Evolutionary conservation across 139 green algal species (phyloP).

Genomic region (Bryopsis sp.): DNA sequence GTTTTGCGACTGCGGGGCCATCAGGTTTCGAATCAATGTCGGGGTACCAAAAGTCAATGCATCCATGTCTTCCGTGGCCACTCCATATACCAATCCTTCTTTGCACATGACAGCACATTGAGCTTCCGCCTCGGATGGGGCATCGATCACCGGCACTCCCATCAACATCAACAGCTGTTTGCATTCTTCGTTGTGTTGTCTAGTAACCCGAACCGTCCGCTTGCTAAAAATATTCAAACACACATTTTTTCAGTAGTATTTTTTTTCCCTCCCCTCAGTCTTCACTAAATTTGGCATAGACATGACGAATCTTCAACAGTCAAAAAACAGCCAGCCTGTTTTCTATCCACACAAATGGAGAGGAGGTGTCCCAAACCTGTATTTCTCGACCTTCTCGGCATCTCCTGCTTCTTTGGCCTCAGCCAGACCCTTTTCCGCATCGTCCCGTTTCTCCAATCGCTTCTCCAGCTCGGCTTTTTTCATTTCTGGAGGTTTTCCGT

Average conservation of each 20-base stretch:
- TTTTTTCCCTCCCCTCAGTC: too few relatives aligned
- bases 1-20: conserved; percentile 59
- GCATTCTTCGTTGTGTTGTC: conserved; percentile 94
- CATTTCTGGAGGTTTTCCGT: conserved; percentile 87
- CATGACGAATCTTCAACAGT: too few relatives aligned
- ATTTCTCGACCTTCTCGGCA: conserved; percentile 87
- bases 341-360: too few relatives aligned
- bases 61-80: conserved; percentile 98
- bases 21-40: conserved; percentile 80
- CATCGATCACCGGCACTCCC: conserved; percentile 81
- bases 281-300: too few relatives aligned
- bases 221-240: too few relatives aligned
- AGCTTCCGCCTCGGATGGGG: conserved; percentile 89
- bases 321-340: too few relatives aligned
- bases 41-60: conserved; percentile 88
- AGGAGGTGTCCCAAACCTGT: too few relatives aligned
- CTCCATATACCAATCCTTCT: conserved; percentile 72
- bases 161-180: conserved; percentile 84
- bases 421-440: conserved; percentile 27
- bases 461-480: conserved; percentile 82
- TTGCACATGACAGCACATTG: conserved; percentile 77
- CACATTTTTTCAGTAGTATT: too few relatives aligned
- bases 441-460: conserved; percentile 25
- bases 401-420: conserved; percentile 71
- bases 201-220: conserved; percentile 42